phyloP scores from a whole-genome alignment of 116 monocot species.

The Thalassia testudinum region DNA sequence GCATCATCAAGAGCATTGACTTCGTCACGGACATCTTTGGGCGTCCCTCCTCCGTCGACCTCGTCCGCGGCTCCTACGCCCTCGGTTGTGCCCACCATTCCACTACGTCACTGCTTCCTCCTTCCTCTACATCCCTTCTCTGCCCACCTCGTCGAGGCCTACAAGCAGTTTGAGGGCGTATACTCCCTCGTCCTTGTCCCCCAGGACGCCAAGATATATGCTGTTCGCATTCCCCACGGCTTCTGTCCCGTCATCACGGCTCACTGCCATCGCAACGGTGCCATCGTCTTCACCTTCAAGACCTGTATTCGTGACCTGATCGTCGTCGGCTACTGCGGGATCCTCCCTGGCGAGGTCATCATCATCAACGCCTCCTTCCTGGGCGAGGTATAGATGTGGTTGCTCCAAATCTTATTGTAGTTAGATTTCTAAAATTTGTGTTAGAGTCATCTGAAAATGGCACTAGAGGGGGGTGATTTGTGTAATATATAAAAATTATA shows the following conservation, averaged over 20 bases:
- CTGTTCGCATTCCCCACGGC: conserved; percentile 66
- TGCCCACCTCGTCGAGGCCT: conserved; percentile 53
- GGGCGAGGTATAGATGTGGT: too few species aligned
- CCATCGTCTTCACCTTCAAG: conserved; percentile 75
- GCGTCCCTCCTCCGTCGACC: conserved; percentile 16
- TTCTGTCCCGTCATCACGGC: conserved; percentile 85
- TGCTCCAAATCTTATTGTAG: too few species aligned
- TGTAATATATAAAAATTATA: too few species aligned
- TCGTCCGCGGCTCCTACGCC: conserved; percentile 61
- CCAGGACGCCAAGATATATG: conserved; percentile 47
- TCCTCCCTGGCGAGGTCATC: conserved; percentile 61
- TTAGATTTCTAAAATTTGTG: too few species aligned
- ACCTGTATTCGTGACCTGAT: conserved; percentile 80
- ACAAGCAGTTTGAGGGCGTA: conserved; percentile 53
- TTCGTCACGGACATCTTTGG: conserved; percentile 77
- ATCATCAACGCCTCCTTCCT: conserved; percentile 32
- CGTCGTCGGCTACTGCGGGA: conserved; percentile 58
- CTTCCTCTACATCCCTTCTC: conserved; percentile 60
- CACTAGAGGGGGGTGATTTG: too few species aligned
- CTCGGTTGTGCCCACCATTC: conserved; percentile 89
- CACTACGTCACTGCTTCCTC: conserved; percentile 63
- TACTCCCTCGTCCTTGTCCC: conserved; percentile 73
- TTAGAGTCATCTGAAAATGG: too few species aligned
- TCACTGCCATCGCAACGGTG: conserved; percentile 21
- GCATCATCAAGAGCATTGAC: conserved; percentile 44